Conservation (phyloP, 148 eudicot genomes). For the Simmondsia chinensis region DNA sequence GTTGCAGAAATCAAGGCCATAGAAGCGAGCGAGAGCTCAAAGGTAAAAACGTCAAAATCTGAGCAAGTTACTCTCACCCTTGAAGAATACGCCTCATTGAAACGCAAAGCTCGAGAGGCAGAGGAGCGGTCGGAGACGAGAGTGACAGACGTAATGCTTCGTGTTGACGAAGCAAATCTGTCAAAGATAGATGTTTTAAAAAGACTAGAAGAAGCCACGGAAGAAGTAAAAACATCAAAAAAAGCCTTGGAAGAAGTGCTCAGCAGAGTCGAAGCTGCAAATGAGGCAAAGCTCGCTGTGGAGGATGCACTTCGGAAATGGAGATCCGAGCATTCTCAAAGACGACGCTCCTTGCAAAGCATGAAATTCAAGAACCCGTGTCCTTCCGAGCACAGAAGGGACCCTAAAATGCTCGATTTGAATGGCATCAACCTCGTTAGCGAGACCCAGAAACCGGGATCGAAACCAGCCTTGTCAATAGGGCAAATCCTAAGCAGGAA, state of each 20-base stretch:
- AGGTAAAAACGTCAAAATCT: conserved; percentile 2
- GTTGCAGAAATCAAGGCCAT: conserved; percentile 78
- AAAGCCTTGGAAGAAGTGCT: conserved; percentile 76
- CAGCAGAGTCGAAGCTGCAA: conserved; percentile 62
- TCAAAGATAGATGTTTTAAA: conserved; percentile 53
- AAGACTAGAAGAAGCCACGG: conserved; percentile 63
- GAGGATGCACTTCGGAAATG: conserved; percentile 90
- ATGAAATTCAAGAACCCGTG: conserved; percentile 67
- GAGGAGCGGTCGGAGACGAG: conserved; percentile 33
- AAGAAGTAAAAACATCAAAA: conserved; percentile 66
- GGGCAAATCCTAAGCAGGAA: conserved; percentile 93
- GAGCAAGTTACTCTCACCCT: conserved; percentile 50
- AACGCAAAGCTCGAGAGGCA: conserved; percentile 54
- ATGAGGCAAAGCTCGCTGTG: conserved; percentile 49
- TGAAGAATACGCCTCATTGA: conserved; percentile 60
- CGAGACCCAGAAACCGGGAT: conserved; percentile 30
- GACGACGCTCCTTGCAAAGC: conserved; percentile 49
- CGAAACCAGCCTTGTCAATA: conserved; percentile 65
- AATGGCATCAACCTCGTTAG: conserved; percentile 33
- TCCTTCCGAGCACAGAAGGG: conserved; percentile 34
- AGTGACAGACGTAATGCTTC: conserved; percentile 43
- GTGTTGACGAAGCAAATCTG: conserved; percentile 53
- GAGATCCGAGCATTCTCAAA: conserved; percentile 80
- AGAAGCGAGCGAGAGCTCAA: conserved; percentile 24
- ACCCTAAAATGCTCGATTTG: conserved; percentile 40